Evolutionary conservation across 164 flowering plant species (phyloP).

Genomic region (Platanus orientalis): DNA sequence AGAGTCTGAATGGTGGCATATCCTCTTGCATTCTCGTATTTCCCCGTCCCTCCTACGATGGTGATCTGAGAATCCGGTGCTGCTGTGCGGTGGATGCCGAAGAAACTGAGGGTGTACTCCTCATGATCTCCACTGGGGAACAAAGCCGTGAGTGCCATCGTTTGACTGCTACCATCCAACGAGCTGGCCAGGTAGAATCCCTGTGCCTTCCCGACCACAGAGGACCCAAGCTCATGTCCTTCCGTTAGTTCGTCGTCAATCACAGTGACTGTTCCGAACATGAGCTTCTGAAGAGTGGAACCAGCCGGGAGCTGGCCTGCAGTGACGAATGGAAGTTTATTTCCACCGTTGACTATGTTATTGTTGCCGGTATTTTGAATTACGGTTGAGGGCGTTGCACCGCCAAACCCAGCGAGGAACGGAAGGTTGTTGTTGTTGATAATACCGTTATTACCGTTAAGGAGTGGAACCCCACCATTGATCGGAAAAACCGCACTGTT

Average conservation of each 20-base stretch:
- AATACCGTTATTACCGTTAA: slow-evolving; percentile 6
- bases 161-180: slow-evolving; percentile 52
- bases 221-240: slow-evolving; percentile 5
- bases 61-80: slow-evolving; percentile 47
- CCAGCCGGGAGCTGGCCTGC: too few relatives aligned
- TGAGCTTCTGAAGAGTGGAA: too few relatives aligned
- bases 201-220: slow-evolving; percentile 45
- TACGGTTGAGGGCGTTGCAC: slow-evolving; percentile 28
- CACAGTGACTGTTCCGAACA: too few relatives aligned
- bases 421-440: too few relatives aligned
- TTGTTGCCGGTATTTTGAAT: slow-evolving; percentile 51
- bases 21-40: slow-evolving; percentile 66
- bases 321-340: slow-evolving; percentile 5
- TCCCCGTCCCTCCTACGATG: slow-evolving; percentile 73
- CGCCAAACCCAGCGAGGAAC: slow-evolving; percentile 18
- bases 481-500: slow-evolving; percentile 58
- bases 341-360: slow-evolving; percentile 25
- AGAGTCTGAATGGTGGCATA: slow-evolving; percentile 59
- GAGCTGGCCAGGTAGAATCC: slow-evolving; percentile 32
- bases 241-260: too few relatives aligned
- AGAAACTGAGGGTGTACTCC: slow-evolving; percentile 34
- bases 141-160: slow-evolving; percentile 61
- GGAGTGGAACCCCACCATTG: slow-evolving; percentile 49
- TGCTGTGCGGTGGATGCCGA: slow-evolving; percentile 39
- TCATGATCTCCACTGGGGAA: slow-evolving; percentile 28